phyloP scores from a whole-genome alignment of 441 rosid genomes.

The Aquilaria agallochum region DNA sequence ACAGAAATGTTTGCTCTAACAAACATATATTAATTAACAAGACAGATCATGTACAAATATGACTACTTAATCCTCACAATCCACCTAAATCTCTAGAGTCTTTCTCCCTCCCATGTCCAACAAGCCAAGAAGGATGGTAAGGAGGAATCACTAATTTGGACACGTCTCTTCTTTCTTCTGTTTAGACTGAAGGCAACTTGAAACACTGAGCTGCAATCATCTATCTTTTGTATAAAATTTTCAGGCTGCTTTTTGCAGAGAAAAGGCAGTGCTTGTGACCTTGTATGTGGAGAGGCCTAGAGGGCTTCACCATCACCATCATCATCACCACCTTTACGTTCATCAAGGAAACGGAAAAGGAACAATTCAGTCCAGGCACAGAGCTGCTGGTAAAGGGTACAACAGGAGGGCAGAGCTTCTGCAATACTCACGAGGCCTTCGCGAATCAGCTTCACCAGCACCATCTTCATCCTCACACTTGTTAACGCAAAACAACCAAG shows the following conservation, averaged over 20 bases:
- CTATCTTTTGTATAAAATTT: not conserved
- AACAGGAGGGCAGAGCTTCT: slow-evolving; percentile 42
- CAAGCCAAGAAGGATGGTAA: slow-evolving; percentile 21
- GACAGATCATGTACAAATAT: too few relatives aligned
- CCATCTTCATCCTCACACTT: slow-evolving; percentile 14
- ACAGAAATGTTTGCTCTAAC: too few relatives aligned
- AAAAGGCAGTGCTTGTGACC: slow-evolving; percentile 26
- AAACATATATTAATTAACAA: too few relatives aligned
- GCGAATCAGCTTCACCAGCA: slow-evolving; percentile 20
- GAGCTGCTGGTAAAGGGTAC: slow-evolving; percentile 20
- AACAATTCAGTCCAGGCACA: not conserved
- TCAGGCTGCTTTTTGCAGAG: slow-evolving; percentile 27
- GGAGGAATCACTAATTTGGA: not conserved
- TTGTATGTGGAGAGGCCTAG: slow-evolving; percentile 34
- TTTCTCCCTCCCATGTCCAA: not conserved
- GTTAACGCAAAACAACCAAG: not conserved
- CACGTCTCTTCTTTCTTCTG: not conserved
- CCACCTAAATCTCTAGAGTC: not conserved
- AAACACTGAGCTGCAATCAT: not conserved
- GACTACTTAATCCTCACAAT: not conserved
- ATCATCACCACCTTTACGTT: slow-evolving; percentile 9
- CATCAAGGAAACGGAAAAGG: slow-evolving; percentile 10
- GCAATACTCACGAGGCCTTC: slow-evolving; percentile 27
- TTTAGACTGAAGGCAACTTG: not conserved
- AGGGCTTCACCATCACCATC: slow-evolving; percentile 15